Percentiles rank a stretch among this genome's conserved stretches.
Conservation (phyloP, 2,329 filamentous ascomycete genomes). For the Chlorencoelia australis region DNA sequence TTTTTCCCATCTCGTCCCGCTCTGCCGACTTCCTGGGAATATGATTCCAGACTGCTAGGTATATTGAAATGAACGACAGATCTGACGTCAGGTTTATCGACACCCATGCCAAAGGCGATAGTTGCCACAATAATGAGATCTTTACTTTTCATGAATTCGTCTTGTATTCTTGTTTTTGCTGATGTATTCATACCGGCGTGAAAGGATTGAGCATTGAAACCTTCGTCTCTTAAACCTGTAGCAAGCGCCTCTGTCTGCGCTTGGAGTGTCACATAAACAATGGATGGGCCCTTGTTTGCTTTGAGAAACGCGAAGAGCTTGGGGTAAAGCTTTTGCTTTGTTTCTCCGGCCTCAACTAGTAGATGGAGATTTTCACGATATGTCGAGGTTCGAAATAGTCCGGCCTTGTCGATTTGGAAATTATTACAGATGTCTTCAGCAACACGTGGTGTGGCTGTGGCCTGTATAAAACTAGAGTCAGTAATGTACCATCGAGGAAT, state of each 20-base stretch:
- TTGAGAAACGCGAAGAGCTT: conserved; percentile 39
- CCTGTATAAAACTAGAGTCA: too few species aligned
- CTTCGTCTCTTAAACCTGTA: conserved; percentile 26
- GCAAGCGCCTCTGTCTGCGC: conserved; percentile 40
- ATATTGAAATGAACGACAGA: conserved; percentile 45
- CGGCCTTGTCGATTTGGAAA: conserved; percentile 38
- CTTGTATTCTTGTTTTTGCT: conserved; percentile 37
- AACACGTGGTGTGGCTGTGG: conserved; percentile 48
- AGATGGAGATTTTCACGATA: conserved; percentile 47
- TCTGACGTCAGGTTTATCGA: conserved; percentile 45
- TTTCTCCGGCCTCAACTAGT: conserved; percentile 35
- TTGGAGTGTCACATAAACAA: conserved; percentile 52
- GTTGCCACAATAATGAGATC: conserved; percentile 42
- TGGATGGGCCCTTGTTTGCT: conserved; percentile 42
- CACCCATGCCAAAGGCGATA: conserved; percentile 51
- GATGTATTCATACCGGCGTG: conserved; percentile 41
- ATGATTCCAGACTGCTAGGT: conserved; percentile 43
- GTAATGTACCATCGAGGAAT: too few species aligned
- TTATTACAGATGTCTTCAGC: conserved; percentile 42
- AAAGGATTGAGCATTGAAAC: conserved; percentile 36
- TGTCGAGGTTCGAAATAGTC: conserved; percentile 48
- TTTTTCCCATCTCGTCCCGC: conserved; percentile 42
- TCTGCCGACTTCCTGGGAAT: conserved; percentile 47
- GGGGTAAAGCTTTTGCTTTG: conserved; percentile 36
- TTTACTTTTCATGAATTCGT: conserved; percentile 39